Evolutionary conservation across 768 basidiomycete genomes (phyloP).

Genomic region (Tricholoma bakamatsutake): DNA sequence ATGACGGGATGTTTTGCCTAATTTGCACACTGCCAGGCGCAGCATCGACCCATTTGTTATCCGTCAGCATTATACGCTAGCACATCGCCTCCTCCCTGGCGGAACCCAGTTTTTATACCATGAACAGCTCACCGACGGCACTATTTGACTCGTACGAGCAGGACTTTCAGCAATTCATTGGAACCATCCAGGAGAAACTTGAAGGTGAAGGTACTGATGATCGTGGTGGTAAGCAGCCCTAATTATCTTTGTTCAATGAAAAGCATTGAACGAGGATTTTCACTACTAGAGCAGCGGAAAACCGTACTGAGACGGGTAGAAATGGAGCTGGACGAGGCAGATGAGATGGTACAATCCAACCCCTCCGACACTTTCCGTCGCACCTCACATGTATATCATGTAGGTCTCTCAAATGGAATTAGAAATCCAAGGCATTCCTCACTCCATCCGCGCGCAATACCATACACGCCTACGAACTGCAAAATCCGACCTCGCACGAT

Average conservation of each 20-base stretch:
- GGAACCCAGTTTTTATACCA: constrained; percentile 29
- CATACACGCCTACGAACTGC: constrained; percentile 67
- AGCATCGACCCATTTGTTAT: background rate
- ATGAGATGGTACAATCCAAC: constrained; percentile 70
- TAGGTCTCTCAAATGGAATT: constrained; percentile 99
- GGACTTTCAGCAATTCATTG: constrained; percentile 82
- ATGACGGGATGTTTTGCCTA: background rate
- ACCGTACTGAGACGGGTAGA: constrained; percentile 76
- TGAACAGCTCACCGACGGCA: constrained; percentile 81
- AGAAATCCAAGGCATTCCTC: constrained; percentile 91
- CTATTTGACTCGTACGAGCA: constrained; percentile 91
- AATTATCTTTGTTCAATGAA: background rate
- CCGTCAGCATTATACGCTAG: background rate
- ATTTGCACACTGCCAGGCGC: background rate
- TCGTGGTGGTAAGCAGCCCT: constrained; percentile 54
- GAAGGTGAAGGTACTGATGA: constrained; percentile 58
- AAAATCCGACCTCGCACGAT: constrained; percentile 67
- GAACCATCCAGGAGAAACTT: constrained; percentile 71
- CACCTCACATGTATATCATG: background rate
- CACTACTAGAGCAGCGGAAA: constrained; percentile 67
- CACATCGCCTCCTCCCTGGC: constrained; percentile 23
- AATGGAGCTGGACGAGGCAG: constrained; percentile 96
- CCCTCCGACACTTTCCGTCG: background rate
- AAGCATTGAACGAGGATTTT: background rate
- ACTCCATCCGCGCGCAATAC: constrained; percentile 74